Evolutionary conservation across 2,329 filamentous ascomycete species (phyloP).

Genomic region (Trichoderma brevicompactum): DNA sequence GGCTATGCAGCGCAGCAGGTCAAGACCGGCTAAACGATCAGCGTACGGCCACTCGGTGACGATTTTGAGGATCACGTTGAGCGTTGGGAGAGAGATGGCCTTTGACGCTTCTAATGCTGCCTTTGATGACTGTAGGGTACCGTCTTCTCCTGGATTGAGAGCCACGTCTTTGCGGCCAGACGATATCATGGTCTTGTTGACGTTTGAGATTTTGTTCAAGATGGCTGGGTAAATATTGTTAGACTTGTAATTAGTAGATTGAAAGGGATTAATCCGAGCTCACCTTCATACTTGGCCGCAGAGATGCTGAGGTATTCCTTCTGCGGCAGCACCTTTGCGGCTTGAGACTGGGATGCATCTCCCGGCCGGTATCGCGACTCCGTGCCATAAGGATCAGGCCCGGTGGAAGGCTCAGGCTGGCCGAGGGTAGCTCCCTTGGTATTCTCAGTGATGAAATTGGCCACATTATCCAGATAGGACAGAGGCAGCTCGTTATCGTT

Average conservation of each 20-base stretch:
- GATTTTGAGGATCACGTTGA: conserved; percentile 71
- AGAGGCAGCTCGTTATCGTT: conserved; percentile 86
- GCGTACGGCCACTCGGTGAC: conserved; percentile 79
- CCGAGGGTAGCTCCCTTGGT: conserved; percentile 87
- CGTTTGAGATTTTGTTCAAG: conserved; percentile 73
- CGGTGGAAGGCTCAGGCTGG: conserved; percentile 55
- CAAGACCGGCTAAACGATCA: conserved; percentile 81
- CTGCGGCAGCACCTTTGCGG: conserved; percentile 72
- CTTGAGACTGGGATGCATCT: conserved; percentile 44
- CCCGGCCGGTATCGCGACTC: conserved; percentile 80
- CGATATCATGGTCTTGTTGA: conserved; percentile 74
- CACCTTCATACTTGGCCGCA: conserved; percentile 69
- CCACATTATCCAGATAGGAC: conserved; percentile 86
- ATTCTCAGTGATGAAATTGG: conserved; percentile 89
- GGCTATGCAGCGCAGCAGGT: conserved; percentile 83
- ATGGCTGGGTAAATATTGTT: conserved; percentile 55
- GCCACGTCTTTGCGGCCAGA: conserved; percentile 74
- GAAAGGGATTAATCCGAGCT: conserved; percentile 23
- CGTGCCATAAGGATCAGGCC: conserved; percentile 75
- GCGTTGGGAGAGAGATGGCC: conserved; percentile 53
- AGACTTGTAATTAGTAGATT: neutral
- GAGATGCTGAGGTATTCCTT: conserved; percentile 78
- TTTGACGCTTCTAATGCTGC: conserved; percentile 64
- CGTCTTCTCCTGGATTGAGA: conserved; percentile 73
- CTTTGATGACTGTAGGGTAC: conserved; percentile 63